These are phyloP conservation scores for Conticribra weissflogii DNA, from an alignment of 108 stramenopile species.

Conservation along the genomic window DNA sequence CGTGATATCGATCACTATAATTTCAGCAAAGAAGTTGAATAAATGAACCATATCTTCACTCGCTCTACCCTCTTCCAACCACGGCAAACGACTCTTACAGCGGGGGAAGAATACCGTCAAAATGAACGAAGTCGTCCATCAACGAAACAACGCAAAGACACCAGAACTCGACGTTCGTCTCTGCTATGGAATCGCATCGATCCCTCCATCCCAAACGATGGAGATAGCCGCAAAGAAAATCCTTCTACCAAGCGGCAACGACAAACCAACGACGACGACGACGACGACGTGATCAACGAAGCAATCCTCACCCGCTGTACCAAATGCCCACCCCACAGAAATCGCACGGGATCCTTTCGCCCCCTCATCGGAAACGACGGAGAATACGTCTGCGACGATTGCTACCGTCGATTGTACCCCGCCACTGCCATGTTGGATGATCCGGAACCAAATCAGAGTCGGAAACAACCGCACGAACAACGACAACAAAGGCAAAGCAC, in stretches of 20 bases:
- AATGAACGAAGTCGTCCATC: slow-evolving; percentile 13
- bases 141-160: background rate
- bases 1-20: no score
- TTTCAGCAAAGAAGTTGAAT: no score
- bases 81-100: background rate
- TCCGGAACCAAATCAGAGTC: slow-evolving; percentile 11
- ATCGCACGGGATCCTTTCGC: slow-evolving; percentile 31
- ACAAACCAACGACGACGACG: slow-evolving; percentile 2
- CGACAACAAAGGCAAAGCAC: no score
- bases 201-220: slow-evolving; percentile 9
- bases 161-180: no score
- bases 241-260: background rate
- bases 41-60: no score
- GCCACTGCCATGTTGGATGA: slow-evolving; percentile 47
- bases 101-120: slow-evolving; percentile 20
- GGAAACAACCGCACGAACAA: no score
- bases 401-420: slow-evolving; percentile 35
- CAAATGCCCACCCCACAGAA: slow-evolving; percentile 34
- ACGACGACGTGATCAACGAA: slow-evolving; percentile 25
- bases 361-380: slow-evolving; percentile 37
- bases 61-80: slow-evolving; percentile 18
- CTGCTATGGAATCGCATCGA: no score
- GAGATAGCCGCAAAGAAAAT: slow-evolving; percentile 9
- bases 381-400: slow-evolving; percentile 32
- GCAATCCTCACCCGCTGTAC: slow-evolving; percentile 25